These are phyloP conservation scores for Penicillium daleae DNA, from an alignment of 495 filamentous ascomycete genomes.

Conservation along the genomic window DNA sequence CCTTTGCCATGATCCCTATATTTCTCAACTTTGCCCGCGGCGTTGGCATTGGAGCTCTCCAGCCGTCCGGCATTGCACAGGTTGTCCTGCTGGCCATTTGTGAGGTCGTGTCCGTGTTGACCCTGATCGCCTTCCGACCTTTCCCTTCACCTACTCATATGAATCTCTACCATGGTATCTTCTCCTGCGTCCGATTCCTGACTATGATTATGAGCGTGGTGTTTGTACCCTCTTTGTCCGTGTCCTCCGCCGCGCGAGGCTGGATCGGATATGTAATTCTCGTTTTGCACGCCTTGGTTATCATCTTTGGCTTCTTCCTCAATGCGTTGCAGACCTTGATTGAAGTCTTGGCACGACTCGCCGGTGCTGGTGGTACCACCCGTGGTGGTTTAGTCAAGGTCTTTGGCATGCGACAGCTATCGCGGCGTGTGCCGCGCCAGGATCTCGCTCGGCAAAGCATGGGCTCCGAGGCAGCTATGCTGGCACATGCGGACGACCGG, in stretches of 20 bases:
- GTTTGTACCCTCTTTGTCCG: slow-evolving; percentile 80
- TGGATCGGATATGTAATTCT: slow-evolving; percentile 97
- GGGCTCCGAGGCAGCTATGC: slow-evolving; percentile 78
- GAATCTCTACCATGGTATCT: slow-evolving; percentile 91
- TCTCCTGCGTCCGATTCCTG: slow-evolving; percentile 75
- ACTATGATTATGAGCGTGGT: slow-evolving; percentile 82
- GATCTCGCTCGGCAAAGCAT: slow-evolving; percentile 71
- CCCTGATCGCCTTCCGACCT: slow-evolving; percentile 85
- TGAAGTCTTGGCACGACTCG: slow-evolving; percentile 79
- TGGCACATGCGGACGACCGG: slow-evolving; percentile 63
- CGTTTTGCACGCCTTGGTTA: slow-evolving; percentile 79
- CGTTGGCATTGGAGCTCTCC: slow-evolving; percentile 87
- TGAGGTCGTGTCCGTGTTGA: slow-evolving; percentile 88
- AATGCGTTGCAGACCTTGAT: slow-evolving; percentile 89
- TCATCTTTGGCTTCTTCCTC: slow-evolving; percentile 92
- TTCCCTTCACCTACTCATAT: slow-evolving; percentile 94
- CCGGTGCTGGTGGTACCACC: slow-evolving; percentile 79
- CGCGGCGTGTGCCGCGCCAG: slow-evolving; percentile 68
- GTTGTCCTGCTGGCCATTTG: slow-evolving; percentile 89
- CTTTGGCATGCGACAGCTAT: slow-evolving; percentile 91
- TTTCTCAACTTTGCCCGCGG: slow-evolving; percentile 83
- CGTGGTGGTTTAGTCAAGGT: slow-evolving; percentile 89
- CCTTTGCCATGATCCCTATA: slow-evolving; percentile 85
- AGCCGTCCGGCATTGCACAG: slow-evolving; percentile 91
- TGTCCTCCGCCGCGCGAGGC: slow-evolving; percentile 76